Evolutionary conservation across 129 eudicot genomes (phyloP).

Genomic region (Mikania micrantha): DNA sequence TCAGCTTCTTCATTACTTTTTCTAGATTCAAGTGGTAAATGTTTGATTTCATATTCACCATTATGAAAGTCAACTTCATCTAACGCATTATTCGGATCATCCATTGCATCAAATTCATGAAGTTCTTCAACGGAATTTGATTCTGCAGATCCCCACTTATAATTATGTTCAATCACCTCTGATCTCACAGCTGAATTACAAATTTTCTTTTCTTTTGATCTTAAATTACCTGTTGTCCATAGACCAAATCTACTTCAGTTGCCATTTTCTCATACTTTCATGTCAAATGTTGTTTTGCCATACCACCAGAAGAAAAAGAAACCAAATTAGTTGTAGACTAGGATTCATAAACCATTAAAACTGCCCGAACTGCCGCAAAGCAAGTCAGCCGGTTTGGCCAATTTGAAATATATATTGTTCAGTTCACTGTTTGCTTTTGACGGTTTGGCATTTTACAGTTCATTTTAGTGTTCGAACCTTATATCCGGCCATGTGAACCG

Average conservation of each 20-base stretch:
- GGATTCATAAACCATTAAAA: no score
- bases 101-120: conserved; percentile 31
- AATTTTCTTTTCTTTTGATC: conserved; percentile 1
- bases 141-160: conserved; percentile 9
- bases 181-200: conserved; percentile 5
- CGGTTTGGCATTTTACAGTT: no score
- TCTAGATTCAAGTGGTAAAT: conserved; percentile 13
- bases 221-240: conserved; percentile 7
- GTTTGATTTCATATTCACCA: conserved; percentile 12
- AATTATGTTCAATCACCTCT: conserved; percentile 26
- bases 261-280: background rate
- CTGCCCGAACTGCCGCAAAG: no score
- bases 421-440: no score
- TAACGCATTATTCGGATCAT: conserved; percentile 31
- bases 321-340: no score
- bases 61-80: conserved; percentile 22
- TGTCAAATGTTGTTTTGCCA: no score
- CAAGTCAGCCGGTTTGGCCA: no score
- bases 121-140: conserved; percentile 7
- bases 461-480: no score
- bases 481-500: no score
- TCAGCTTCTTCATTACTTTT: conserved; percentile 48
- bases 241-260: conserved; percentile 5
- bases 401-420: no score
- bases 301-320: no score